Conservation (phyloP, 257 asterid genomes). For the Gentiana straminea region DNA sequence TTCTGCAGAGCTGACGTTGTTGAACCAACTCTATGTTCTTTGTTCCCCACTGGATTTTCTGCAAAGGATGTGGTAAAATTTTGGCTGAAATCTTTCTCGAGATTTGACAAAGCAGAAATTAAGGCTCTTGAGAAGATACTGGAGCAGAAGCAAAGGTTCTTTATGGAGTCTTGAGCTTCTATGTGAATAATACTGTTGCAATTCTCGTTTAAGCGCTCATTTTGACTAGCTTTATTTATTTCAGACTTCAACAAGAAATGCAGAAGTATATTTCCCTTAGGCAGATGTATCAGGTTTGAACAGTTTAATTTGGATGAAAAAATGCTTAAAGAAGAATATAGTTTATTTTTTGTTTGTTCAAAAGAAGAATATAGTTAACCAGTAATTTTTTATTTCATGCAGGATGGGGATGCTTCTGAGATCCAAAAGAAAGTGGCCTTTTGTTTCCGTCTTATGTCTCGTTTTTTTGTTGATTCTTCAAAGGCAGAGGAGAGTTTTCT, state of each 20-base stretch:
- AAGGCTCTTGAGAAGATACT: conserved; percentile 95
- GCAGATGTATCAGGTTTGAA: conserved; percentile 61
- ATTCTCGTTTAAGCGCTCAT: no score
- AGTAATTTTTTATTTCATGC: conserved; percentile 22
- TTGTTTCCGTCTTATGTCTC: conserved; percentile 84
- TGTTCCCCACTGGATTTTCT: conserved; percentile 69
- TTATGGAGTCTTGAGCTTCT: conserved; percentile 12
- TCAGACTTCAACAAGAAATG: conserved; percentile 93
- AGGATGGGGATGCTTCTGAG: conserved; percentile 81
- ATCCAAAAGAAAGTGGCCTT: conserved; percentile 56
- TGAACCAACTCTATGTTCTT: conserved; percentile 69
- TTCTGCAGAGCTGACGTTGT: conserved; percentile 75
- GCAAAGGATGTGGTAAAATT: conserved; percentile 57
- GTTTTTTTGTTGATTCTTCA: conserved; percentile 68
- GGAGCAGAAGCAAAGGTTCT: conserved; percentile 94
- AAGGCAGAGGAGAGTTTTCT: conserved; percentile 82
- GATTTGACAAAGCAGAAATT: conserved; percentile 83
- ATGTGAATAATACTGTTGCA: no score
- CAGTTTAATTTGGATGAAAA: conserved; percentile 7
- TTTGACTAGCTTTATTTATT: conserved; percentile 3
- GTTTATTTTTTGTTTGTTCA: no score
- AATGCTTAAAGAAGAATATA: conserved; percentile 4
- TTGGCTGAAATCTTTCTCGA: conserved; percentile 69
- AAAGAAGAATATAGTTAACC: conserved; percentile 3
- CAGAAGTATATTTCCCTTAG: conserved; percentile 70